Evolutionary conservation across 768 basidiomycete genomes (phyloP).

Genomic region (Mrakia gelida): DNA sequence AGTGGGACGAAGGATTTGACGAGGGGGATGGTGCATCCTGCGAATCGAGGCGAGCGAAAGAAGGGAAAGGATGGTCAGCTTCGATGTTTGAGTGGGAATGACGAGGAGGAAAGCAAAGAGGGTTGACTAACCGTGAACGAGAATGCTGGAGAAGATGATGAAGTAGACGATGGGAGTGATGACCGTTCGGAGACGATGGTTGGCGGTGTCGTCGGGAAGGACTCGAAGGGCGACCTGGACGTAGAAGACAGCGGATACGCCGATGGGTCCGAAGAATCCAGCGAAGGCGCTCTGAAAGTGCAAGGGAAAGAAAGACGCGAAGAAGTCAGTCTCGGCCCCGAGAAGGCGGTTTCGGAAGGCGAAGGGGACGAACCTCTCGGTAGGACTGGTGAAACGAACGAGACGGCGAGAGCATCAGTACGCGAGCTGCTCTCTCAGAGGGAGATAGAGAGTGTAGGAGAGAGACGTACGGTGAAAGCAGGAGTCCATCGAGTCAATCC

Average conservation of each 20-base stretch:
- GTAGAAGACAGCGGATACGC: slow-evolving; percentile 43
- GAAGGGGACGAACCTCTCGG: not conserved
- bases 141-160: slow-evolving; percentile 44
- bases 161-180: slow-evolving; percentile 42
- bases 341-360: too few species aligned
- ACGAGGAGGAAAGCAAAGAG: not conserved
- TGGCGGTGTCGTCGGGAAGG: slow-evolving; percentile 42
- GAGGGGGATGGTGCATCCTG: slow-evolving; percentile 42
- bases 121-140: slow-evolving; percentile 43
- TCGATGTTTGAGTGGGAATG: too few species aligned
- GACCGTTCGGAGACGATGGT: slow-evolving; percentile 35
- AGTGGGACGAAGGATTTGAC: slow-evolving; percentile 34
- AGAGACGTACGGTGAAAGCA: not conserved
- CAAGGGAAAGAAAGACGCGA: not conserved
- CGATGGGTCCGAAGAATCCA: slow-evolving; percentile 12
- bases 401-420: not conserved
- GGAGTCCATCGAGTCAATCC: slow-evolving; percentile 26
- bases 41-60: not conserved
- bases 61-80: not conserved
- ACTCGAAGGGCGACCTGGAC: slow-evolving; percentile 43
- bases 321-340: too few species aligned
- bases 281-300: not conserved
- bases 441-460: not conserved
- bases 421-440: too few species aligned
- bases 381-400: not conserved